phyloP scores from a whole-genome alignment of 192 early-diverging fungal genomes.

The Chytriomyces sp. region DNA sequence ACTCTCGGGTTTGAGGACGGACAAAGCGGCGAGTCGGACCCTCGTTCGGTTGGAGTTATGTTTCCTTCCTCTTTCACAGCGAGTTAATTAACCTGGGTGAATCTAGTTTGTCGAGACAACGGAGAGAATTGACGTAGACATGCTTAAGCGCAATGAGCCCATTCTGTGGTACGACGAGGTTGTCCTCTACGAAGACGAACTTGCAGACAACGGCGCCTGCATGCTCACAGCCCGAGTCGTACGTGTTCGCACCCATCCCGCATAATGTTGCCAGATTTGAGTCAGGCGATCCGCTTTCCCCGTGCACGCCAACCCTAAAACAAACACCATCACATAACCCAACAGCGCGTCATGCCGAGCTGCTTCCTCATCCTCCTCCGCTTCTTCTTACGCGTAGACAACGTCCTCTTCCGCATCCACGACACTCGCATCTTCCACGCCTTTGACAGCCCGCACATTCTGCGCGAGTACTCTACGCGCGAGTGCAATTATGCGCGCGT shows the following conservation, averaged over 20 bases:
- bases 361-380: conserved; percentile 87
- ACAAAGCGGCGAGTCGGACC: background rate
- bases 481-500: conserved; percentile 9
- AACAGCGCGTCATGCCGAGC: conserved; percentile 87
- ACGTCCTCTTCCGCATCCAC: conserved; percentile 86
- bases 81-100: background rate
- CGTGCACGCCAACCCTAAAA: background rate
- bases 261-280: no score
- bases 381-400: conserved; percentile 91
- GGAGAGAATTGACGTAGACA: conserved; percentile 70
- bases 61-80: background rate
- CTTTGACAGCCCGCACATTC: conserved; percentile 52
- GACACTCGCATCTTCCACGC: conserved; percentile 90
- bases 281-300: no score
- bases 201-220: conserved; percentile 92
- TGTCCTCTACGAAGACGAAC: conserved; percentile 93
- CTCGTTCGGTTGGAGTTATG: background rate
- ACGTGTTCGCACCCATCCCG: conserved; percentile 23
- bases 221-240: conserved; percentile 78
- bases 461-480: conserved; percentile 41
- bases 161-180: conserved; percentile 96
- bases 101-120: conserved; percentile 37
- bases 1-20: conserved; percentile 39
- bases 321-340: background rate
- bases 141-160: conserved; percentile 74